Conservation (phyloP, 169 alveolate genomes). For the Theileria orientalis region DNA sequence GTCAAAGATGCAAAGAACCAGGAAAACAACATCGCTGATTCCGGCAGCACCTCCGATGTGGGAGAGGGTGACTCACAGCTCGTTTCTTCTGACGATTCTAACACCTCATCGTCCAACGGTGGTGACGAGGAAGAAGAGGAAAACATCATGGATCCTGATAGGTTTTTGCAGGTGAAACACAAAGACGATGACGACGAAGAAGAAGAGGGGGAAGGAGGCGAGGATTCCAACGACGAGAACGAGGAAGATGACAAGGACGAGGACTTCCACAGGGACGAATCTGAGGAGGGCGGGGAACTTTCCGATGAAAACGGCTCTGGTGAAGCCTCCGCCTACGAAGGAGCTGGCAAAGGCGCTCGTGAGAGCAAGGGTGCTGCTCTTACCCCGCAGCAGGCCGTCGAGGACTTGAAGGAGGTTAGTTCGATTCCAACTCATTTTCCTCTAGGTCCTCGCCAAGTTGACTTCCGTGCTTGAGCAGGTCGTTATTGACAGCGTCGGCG, state of each 20-base stretch:
- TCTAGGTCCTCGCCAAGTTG: constrained; percentile 19
- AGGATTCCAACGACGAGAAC: constrained; percentile 10
- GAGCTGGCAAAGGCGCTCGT: neutral
- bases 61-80: neutral
- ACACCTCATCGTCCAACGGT: too few species aligned
- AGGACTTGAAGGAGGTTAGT: constrained; percentile 16
- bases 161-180: constrained; percentile 28
- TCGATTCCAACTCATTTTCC: neutral
- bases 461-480: constrained; percentile 35
- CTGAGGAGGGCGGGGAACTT: neutral
- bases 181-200: constrained; percentile 33
- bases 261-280: constrained; percentile 3
- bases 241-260: constrained; percentile 17
- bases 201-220: constrained; percentile 23
- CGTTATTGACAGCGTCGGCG: constrained; percentile 39
- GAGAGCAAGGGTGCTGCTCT: too few species aligned
- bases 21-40: constrained; percentile 13
- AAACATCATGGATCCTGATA: neutral
- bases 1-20: neutral
- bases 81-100: too few species aligned
- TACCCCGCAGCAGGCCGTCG: constrained; percentile 24
- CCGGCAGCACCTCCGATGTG: neutral
- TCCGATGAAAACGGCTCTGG: neutral
- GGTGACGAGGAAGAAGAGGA: neutral
- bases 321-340: neutral